phyloP scores from a whole-genome alignment of 75 land plant species.

The Isoetes taiwanensis region DNA sequence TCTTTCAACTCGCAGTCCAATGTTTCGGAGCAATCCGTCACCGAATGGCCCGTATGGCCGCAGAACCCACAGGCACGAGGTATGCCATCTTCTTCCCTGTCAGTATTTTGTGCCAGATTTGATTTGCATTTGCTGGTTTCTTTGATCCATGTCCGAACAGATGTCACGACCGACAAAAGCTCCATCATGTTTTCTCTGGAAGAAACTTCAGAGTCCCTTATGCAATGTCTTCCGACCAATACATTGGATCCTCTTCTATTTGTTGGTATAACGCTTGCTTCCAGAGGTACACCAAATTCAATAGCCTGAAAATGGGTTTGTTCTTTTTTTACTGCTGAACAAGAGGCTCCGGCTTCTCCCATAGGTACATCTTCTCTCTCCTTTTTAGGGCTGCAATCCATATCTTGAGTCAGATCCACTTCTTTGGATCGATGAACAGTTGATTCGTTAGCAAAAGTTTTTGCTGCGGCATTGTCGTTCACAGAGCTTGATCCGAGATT shows the following conservation, averaged over 20 bases:
- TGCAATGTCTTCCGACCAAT: background rate
- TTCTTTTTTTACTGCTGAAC: background rate
- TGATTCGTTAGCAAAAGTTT: background rate
- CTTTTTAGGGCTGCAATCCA: background rate
- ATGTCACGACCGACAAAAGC: background rate
- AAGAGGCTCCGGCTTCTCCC: background rate
- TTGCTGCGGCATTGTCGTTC: background rate
- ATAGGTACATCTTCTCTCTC: background rate
- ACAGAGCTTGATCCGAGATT: background rate
- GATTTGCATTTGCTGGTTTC: background rate
- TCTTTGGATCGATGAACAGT: background rate
- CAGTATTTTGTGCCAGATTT: background rate
- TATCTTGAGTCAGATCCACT: background rate
- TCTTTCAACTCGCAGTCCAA: constrained; percentile 32
- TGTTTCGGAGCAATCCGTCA: constrained; percentile 38
- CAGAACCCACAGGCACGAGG: constrained; percentile 35
- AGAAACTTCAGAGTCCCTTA: background rate
- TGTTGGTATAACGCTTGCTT: background rate
- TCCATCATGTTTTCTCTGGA: background rate
- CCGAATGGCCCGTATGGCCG: constrained; percentile 34
- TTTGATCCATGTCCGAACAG: background rate
- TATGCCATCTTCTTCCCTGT: background rate
- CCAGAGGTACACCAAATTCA: background rate
- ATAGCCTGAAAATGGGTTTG: background rate
- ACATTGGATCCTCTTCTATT: background rate